Evolutionary conservation across 2,329 filamentous ascomycete species (phyloP).

Genomic region (Fusarium sp.): DNA sequence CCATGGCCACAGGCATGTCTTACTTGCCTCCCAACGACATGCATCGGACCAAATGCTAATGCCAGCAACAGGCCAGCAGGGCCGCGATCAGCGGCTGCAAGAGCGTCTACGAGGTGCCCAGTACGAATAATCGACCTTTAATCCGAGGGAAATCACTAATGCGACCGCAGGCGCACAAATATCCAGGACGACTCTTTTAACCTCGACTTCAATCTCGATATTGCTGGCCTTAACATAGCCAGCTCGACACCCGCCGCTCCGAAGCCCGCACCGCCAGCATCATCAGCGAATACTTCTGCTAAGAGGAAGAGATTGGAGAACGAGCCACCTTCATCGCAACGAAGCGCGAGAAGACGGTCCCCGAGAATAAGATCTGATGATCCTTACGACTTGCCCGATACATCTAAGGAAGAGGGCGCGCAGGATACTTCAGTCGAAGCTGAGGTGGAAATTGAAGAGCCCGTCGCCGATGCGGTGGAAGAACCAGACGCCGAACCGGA

Average conservation of each 20-base stretch:
- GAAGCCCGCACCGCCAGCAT: slow-evolving; percentile 38
- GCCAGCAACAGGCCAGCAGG: slow-evolving; percentile 53
- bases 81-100: slow-evolving; percentile 71
- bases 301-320: slow-evolving; percentile 57
- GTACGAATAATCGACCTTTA: slow-evolving; percentile 53
- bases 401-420: slow-evolving; percentile 47
- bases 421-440: slow-evolving; percentile 14
- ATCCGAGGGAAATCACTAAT: neutral
- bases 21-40: neutral
- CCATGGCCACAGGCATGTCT: slow-evolving; percentile 53
- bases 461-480: neutral
- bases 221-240: slow-evolving; percentile 56
- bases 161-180: slow-evolving; percentile 60
- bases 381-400: slow-evolving; percentile 48
- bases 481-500: slow-evolving; percentile 2
- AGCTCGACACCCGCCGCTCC: slow-evolving; percentile 41
- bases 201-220: slow-evolving; percentile 66
- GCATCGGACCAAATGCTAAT: slow-evolving; percentile 5
- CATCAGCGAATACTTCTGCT: slow-evolving; percentile 59
- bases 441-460: slow-evolving; percentile 13
- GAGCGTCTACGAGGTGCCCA: slow-evolving; percentile 74
- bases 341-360: slow-evolving; percentile 33
- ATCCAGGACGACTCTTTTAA: slow-evolving; percentile 71
- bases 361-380: slow-evolving; percentile 35
- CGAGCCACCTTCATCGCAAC: slow-evolving; percentile 24